Conservation (phyloP, 2,329 filamentous ascomycete genomes). For the Fonsecaea pugnacius region DNA sequence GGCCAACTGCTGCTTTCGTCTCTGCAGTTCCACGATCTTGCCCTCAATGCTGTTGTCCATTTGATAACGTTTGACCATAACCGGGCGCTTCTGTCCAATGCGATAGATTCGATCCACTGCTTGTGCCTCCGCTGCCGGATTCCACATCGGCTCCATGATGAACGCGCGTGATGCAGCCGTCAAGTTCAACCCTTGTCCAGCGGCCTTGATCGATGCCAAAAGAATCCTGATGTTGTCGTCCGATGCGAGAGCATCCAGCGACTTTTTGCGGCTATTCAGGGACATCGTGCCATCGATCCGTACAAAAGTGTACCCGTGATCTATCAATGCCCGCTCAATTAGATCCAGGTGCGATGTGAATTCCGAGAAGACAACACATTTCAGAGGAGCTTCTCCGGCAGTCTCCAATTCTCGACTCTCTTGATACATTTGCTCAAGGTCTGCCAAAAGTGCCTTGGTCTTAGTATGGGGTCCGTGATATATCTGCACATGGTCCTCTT, state of each 20-base stretch:
- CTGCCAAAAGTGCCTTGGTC: constrained; percentile 78
- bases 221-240: constrained; percentile 75
- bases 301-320: constrained; percentile 68
- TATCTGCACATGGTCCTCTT: constrained; percentile 31
- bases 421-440: constrained; percentile 67
- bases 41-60: constrained; percentile 92
- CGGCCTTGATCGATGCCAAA: constrained; percentile 88
- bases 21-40: constrained; percentile 85
- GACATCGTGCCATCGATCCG: constrained; percentile 93
- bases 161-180: constrained; percentile 85
- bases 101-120: constrained; percentile 92
- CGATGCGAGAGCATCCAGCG: constrained; percentile 77
- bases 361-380: constrained; percentile 92
- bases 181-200: constrained; percentile 87
- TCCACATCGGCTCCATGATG: constrained; percentile 98
- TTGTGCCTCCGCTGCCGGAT: constrained; percentile 91
- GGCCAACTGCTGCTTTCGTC: constrained; percentile 90
- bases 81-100: constrained; percentile 84
- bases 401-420: constrained; percentile 60
- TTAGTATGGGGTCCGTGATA: constrained; percentile 93
- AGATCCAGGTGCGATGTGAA: constrained; percentile 96
- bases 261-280: constrained; percentile 71
- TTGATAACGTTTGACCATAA: constrained; percentile 84
- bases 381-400: constrained; percentile 74
- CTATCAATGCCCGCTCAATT: constrained; percentile 78